Evolutionary conservation across 345 rosid species (phyloP), one percentile per base, ranked within the genome.

Genomic region (Eucalyptus sp.): DNA sequence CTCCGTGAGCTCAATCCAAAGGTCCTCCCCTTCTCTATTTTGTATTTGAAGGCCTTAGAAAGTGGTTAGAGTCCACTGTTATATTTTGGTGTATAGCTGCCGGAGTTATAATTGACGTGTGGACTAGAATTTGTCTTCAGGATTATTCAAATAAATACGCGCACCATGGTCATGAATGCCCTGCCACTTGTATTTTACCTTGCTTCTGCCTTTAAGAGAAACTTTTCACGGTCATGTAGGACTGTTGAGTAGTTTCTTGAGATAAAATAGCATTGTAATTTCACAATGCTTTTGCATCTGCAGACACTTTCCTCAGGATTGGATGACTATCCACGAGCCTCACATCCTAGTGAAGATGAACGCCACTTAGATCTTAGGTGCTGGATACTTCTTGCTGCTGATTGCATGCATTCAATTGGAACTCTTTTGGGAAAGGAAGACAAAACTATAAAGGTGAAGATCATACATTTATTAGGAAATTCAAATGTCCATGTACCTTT

Each of bases 251-350:
- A 37, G 48, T 37, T 76, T 76, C 83, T 76, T 76, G 46, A 76
- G 83, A 76, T 76, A 18, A 24, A 76, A 76, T 76, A 37, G 48
- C 48, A 37, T 76, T 37, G 48, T 79, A 81, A 80, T 56, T 46
- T 93, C 54, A 89, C 50, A 86, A 88, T 81, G 87, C 89, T 88
- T 92, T 79, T 91, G 87, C 89, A 86, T 27, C 90, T 86, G 88
- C 90, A 96, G 98, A 89, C 97, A 44, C 92, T 96, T 37, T 93
- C 97, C 49, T 97, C 99, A 89, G 98, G 99, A 64, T 89, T 97
- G 50, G 99, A 97, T 90, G 98, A 97, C 92, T 96, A 95, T 92
- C 99, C 99, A 7, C 98, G 98, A 87, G 98, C 99, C 88, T 97
- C 99, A 88, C 99, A 96, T 86, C 99, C 99, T 62, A 95, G 85